phyloP scores from a whole-genome alignment of 805 yeast genomes.

The Isabelozyma pseudorhagii region DNA sequence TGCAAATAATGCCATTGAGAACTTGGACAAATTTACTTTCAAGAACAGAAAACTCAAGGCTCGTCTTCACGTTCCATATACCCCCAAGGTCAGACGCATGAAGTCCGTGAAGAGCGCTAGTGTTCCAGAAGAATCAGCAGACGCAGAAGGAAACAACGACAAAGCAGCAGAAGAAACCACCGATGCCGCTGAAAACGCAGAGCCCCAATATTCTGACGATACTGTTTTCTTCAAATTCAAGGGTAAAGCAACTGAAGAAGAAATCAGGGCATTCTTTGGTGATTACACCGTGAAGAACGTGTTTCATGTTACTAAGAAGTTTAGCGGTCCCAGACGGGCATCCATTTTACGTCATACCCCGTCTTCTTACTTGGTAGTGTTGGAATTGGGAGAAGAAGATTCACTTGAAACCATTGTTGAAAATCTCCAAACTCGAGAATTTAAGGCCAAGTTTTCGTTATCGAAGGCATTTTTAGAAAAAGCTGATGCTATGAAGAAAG shows the following conservation, averaged over 20 bases:
- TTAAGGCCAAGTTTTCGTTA: neutral
- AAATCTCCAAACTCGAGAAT: neutral
- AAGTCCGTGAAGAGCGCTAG: neutral
- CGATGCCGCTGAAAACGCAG: neutral
- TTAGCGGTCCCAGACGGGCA: neutral
- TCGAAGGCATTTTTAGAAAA: neutral
- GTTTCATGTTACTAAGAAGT: neutral
- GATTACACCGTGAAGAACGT: neutral
- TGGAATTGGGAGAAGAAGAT: neutral
- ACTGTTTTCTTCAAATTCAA: slow-evolving; percentile 45
- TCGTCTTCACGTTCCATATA: slow-evolving; percentile 42
- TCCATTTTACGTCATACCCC: neutral
- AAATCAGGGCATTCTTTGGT: slow-evolving; percentile 41
- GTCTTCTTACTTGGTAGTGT: neutral
- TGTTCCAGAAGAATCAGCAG: neutral
- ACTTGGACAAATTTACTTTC: slow-evolving; percentile 21
- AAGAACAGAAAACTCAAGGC: slow-evolving; percentile 39
- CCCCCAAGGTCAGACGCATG: slow-evolving; percentile 15
- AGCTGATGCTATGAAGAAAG: too few relatives aligned
- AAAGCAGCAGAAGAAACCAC: neutral
- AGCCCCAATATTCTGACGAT: slow-evolving; percentile 28
- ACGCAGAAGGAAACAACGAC: neutral
- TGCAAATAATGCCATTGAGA: slow-evolving; percentile 23
- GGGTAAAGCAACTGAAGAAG: slow-evolving; percentile 39
- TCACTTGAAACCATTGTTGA: neutral